Base-by-base conservation (phyloP, 2,329 filamentous ascomycete genomes). In the Phoma sp. region DNA sequence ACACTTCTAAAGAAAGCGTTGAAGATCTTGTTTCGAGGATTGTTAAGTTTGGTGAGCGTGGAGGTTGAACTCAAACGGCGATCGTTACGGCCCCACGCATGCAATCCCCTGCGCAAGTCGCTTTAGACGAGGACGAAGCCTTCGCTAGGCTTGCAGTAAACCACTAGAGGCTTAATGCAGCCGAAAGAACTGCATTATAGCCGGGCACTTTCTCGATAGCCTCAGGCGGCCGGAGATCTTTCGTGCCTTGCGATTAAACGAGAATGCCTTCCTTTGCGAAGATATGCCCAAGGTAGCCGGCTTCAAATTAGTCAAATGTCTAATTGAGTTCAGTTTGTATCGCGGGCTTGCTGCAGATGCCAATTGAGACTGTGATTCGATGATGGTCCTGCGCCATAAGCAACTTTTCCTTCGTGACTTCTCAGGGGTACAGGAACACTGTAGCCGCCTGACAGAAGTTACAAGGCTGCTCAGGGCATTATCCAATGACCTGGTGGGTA, bases 1-100 rank as follows among this genome's bases (percentile, higher is more conserved):
- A 2, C 39, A 39, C 32, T 64, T 57, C 64, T 60, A 66, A 66
- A 63, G 51, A 57, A 60, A 61, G 61, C 9, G 40, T 51, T 42
- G 53, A 58, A 56, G 56, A 43, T 53, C 26, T 46, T 56, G 55
- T 60, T 63, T 64, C 60, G 55, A 45, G 18, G 32, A 21, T 42
- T 33, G 47, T 52, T 29, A 53, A 57, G 33, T 50, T 56, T 57
- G 46, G 51, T 34, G 50, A 53, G 43, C 32, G 43, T 38, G 34
- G 46, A 56, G 34, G 43, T 29, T 43, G 38, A 54, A 42, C 50
- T 57, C 52, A 55, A 65, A 58, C 48, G 26, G 26, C 46, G 58
- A 65, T 59, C 42, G 53, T 56, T 46, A 45, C 45, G 51, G 14
- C 33, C 33, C 50, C 50, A 33, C 45, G 33, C 29, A 54, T 32